Evolutionary conservation across 2,329 filamentous ascomycete genomes (phyloP), one percentile per base, ranked within the genome.

Genomic region (Penicillium sp.): DNA sequence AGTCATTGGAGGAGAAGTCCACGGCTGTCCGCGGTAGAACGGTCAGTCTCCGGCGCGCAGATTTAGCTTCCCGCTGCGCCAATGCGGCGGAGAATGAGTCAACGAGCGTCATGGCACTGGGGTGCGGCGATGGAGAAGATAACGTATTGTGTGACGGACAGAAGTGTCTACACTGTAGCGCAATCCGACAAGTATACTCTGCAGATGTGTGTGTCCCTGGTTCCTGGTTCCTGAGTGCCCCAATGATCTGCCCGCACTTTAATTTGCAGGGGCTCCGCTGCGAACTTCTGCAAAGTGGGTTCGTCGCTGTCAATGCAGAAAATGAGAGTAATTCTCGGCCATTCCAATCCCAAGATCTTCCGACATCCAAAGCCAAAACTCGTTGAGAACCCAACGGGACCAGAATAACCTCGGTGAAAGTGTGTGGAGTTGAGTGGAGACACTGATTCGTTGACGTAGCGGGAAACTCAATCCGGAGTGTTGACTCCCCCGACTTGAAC

Each of bases 1-100:
- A 86, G 67, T 88, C 86, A 67, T 86, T 87, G 44, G 84, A 86
- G 1, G 83, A 86, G 64, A 88, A 87, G 70, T 89, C 86, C 0
- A 71, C 66, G 1, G 77, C 71, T 29, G 65, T 66, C 11, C 72
- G 58, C 1, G 78, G 71, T 22, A 75, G 69, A 10, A 77, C 70
- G n/a, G 80, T 82, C 18, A 83, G 67, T 39, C 68, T 70, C 44
- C 81, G 76, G 10, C 80, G 75, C 22, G 75, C 76, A 6, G 77
- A 77, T 49, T 75, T 75, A 40, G 66, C 54, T 55, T 73, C 73
- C 52, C 81, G 74, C 16, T 68, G 72, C 50, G 73, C 61, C 21
- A 79, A 64, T 5, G 71, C 61, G 9, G 58, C 57, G 31, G 65
- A 67, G 24, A 76, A 59, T 11, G 72, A 60, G 16, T 66, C 59